These are phyloP conservation scores for Lactifluus volemus DNA, from an alignment of 768 basidiomycete species.

Conservation along the genomic window DNA sequence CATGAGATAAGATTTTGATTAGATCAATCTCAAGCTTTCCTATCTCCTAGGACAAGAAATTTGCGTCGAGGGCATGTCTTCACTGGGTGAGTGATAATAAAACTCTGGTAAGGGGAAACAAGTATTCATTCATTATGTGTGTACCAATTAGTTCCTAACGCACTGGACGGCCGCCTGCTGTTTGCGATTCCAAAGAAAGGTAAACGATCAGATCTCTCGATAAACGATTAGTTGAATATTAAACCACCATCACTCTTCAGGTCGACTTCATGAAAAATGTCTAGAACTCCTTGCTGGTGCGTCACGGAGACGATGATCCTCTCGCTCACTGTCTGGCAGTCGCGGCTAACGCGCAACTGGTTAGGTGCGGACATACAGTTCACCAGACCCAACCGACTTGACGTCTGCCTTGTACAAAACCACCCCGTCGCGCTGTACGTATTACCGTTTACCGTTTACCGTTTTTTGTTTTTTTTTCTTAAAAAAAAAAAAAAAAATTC, in stretches of 20 bases:
- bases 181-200: slow-evolving; percentile 99
- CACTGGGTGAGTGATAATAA: slow-evolving; percentile 1
- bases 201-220: slow-evolving; percentile 19
- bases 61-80: background rate
- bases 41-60: background rate
- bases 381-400: slow-evolving; percentile 75
- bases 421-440: slow-evolving; percentile 88
- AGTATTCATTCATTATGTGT: background rate
- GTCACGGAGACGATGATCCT: background rate
- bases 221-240: background rate
- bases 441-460: no score
- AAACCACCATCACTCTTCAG: slow-evolving; percentile 30
- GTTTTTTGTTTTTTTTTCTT: no score
- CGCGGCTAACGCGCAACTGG: no score
- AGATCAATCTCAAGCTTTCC: background rate
- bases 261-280: slow-evolving; percentile 87
- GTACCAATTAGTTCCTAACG: slow-evolving; percentile 48
- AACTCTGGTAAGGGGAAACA: no score
- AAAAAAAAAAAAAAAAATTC: background rate
- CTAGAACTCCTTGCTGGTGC: slow-evolving; percentile 74
- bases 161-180: slow-evolving; percentile 75
- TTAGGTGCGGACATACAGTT: slow-evolving; percentile 94
- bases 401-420: slow-evolving; percentile 90
- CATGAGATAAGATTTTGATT: background rate
- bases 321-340: background rate